phyloP scores from a whole-genome alignment of 306 rosid genomes.

The Lathyrus sativus region DNA sequence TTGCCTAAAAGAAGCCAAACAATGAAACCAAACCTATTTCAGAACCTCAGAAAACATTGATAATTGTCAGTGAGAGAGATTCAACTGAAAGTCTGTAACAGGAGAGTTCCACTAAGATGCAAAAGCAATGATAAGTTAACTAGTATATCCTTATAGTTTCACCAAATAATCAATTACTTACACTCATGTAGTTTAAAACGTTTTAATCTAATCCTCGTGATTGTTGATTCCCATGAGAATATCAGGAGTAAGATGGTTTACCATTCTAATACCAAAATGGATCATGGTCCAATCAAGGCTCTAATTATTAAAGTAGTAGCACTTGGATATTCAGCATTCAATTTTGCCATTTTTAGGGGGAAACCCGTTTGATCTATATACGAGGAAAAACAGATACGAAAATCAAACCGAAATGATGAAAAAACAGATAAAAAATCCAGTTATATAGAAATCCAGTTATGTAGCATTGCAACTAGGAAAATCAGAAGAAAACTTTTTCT shows the following conservation, averaged over 20 bases:
- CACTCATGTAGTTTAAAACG: neutral
- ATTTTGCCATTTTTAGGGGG: too few species aligned
- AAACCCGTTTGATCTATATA: neutral
- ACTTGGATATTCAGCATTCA: too few species aligned
- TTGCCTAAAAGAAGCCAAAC: conserved; percentile 25
- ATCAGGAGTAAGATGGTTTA: neutral
- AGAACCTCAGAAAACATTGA: conserved; percentile 3
- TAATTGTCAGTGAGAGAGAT: conserved; percentile 5
- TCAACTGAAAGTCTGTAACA: neutral
- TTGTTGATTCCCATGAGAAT: neutral
- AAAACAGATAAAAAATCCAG: too few species aligned
- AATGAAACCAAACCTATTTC: conserved; percentile 14
- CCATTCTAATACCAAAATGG: neutral
- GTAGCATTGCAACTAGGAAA: neutral
- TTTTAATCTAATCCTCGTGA: neutral
- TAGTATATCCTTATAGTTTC: neutral
- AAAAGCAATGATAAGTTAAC: conserved; percentile 4
- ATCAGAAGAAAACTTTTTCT: neutral
- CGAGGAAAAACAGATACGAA: neutral
- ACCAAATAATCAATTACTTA: neutral
- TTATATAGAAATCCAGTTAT: too few species aligned
- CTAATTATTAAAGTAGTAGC: too few species aligned
- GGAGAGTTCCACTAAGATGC: conserved; percentile 13
- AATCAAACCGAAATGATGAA: too few species aligned
- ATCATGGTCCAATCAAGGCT: too few species aligned